Percentiles rank a stretch among this genome's conserved stretches.
Evolutionary conservation across 306 rosid species (phyloP).

Genomic region (Senna siamea): DNA sequence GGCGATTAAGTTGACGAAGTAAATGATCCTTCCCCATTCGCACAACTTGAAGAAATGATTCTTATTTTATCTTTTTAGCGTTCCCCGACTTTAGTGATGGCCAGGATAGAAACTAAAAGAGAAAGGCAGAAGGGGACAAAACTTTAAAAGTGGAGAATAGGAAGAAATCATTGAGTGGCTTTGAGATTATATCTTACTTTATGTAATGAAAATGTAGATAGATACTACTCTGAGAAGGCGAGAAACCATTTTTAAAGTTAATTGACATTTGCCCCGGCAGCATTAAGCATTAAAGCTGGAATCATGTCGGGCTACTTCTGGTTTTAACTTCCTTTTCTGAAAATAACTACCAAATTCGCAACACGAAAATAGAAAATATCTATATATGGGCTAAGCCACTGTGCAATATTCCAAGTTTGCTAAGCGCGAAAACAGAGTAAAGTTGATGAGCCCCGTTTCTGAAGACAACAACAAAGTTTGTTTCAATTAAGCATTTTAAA

Average conservation of each 20-base stretch:
- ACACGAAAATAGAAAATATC: neutral
- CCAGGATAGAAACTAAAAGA: conserved; percentile 39
- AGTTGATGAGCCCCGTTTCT: neutral
- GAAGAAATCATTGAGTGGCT: conserved; percentile 40
- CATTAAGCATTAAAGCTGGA: neutral
- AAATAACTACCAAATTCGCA: neutral
- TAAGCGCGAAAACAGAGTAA: neutral
- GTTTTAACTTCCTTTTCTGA: neutral
- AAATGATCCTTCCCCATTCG: conserved; percentile 23
- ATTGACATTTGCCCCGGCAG: conserved; percentile 26
- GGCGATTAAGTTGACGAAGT: conserved; percentile 45
- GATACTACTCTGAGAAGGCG: conserved; percentile 33
- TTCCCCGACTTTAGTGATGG: too few species aligned
- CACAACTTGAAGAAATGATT: conserved; percentile 32
- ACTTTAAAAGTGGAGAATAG: conserved; percentile 45
- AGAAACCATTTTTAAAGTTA: conserved; percentile 13
- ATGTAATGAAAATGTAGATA: conserved; percentile 27
- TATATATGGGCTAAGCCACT: neutral
- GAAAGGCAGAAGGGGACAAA: conserved; percentile 53
- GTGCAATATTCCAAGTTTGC: neutral
- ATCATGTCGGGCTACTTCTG: conserved; percentile 28
- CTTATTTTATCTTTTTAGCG: too few species aligned
- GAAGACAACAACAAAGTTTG: neutral
- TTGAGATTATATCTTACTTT: conserved; percentile 14
- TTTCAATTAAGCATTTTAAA: neutral